These are phyloP conservation scores for Picochlorum sp. DNA, from an alignment of 139 green algal genomes.

Conservation along the genomic window DNA sequence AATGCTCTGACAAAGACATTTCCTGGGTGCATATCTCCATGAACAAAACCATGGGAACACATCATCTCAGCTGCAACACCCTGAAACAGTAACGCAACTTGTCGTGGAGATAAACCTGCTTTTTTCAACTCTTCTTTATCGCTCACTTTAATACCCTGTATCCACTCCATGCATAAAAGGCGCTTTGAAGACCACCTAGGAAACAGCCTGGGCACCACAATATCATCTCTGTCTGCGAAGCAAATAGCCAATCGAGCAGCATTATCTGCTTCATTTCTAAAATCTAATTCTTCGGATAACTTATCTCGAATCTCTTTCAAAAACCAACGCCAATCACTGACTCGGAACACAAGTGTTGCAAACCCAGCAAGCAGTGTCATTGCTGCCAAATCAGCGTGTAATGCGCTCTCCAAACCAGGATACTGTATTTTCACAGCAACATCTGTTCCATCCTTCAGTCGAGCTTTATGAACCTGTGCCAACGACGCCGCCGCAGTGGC, in stretches of 20 bases:
- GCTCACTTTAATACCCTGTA: constrained; percentile 48
- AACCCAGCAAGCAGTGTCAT: constrained; percentile 35
- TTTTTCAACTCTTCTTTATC: constrained; percentile 36
- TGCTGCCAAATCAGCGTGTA: constrained; percentile 59
- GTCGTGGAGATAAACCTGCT: constrained; percentile 1
- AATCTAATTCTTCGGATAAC: constrained; percentile 77
- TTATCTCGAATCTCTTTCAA: constrained; percentile 57
- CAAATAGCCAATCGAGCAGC: constrained; percentile 29
- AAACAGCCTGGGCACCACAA: constrained; percentile 42
- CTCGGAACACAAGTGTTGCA: constrained; percentile 44
- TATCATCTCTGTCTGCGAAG: constrained; percentile 16
- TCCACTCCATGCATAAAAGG: constrained; percentile 73
- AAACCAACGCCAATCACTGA: constrained; percentile 52
- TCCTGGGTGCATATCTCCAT: constrained; percentile 45
- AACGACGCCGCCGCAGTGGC: constrained; percentile 65
- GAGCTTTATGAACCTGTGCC: constrained; percentile 69
- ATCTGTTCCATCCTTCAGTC: constrained; percentile 34
- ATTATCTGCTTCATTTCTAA: constrained; percentile 58
- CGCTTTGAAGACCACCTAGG: constrained; percentile 36
- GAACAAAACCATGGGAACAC: constrained; percentile 68
- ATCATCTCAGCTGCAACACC: constrained; percentile 77
- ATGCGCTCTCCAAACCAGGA: constrained; percentile 43
- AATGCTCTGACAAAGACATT: constrained; percentile 63
- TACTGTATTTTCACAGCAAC: constrained; percentile 81
- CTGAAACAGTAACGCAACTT: constrained; percentile 63